Evolutionary conservation across 2,329 filamentous ascomycete genomes (phyloP).

Genomic region (Colletotrichum camelliae): DNA sequence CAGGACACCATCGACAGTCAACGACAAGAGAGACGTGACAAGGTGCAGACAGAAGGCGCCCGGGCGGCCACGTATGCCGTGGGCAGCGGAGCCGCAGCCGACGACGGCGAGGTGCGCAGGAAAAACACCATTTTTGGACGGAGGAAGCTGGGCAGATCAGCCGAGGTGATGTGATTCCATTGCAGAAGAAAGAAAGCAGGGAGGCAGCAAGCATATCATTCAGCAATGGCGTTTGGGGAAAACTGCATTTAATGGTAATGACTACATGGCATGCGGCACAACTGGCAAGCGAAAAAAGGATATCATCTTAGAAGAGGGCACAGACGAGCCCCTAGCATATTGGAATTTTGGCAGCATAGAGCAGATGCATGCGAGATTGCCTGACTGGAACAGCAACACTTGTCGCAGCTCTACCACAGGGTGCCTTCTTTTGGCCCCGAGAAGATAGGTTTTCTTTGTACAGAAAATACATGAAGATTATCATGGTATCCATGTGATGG

Average conservation of each 20-base stretch:
- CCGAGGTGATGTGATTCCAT: slow-evolving; percentile 10
- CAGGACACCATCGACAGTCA: slow-evolving; percentile 83
- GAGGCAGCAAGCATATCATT: slow-evolving; percentile 12
- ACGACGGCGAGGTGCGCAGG: slow-evolving; percentile 38
- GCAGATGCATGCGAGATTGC: background rate
- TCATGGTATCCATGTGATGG: background rate
- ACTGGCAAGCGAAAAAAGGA: slow-evolving; percentile 7
- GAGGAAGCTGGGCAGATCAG: slow-evolving; percentile 35
- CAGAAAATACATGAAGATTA: background rate
- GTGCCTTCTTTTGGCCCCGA: background rate
- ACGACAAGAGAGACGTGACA: slow-evolving; percentile 69
- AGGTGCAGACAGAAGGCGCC: slow-evolving; percentile 47
- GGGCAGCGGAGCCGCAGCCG: slow-evolving; percentile 35
- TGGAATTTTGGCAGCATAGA: background rate
- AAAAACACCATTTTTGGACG: slow-evolving; percentile 53
- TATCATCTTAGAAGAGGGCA: slow-evolving; percentile 5
- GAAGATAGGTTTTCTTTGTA: slow-evolving; percentile 7
- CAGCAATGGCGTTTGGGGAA: slow-evolving; percentile 19
- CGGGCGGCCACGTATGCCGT: slow-evolving; percentile 27
- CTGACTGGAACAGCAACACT: background rate
- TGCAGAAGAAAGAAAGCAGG: background rate
- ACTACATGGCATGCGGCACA: slow-evolving; percentile 19
- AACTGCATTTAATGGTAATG: slow-evolving; percentile 26
- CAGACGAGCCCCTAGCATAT: background rate
- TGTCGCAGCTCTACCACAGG: background rate